These are phyloP conservation scores for Eutreptiella sp. DNA, from an alignment of 208 protist genomes.

Conservation along the genomic window DNA sequence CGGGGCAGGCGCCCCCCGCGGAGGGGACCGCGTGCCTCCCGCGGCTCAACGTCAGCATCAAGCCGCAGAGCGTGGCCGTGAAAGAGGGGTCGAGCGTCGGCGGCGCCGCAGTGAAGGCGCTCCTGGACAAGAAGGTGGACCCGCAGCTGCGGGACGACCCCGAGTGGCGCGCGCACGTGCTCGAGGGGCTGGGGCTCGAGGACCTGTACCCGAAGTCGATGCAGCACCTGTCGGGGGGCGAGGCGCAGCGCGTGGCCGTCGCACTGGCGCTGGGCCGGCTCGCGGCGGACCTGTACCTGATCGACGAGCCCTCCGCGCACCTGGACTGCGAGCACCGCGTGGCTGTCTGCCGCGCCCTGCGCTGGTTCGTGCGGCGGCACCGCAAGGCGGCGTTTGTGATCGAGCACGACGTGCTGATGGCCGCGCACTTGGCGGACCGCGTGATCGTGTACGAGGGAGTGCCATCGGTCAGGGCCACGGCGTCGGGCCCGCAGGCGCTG, in stretches of 20 bases:
- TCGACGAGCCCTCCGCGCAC: conserved; percentile 32
- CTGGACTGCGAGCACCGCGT: conserved; percentile 27
- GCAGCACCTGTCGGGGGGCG: conserved; percentile 6
- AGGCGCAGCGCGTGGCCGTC: conserved; percentile 26
- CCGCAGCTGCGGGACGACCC: neutral
- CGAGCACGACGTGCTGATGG: conserved; percentile 33
- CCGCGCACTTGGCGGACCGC: conserved; percentile 28
- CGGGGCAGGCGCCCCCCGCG: too few species aligned
- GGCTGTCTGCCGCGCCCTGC: conserved; percentile 10
- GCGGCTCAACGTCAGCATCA: too few species aligned
- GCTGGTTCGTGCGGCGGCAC: conserved; percentile 1
- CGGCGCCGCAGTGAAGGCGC: neutral
- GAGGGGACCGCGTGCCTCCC: too few species aligned
- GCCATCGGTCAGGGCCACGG: neutral
- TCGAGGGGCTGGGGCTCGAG: too few species aligned
- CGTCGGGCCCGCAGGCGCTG: neutral
- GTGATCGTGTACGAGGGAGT: conserved; percentile 29
- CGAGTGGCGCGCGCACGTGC: neutral
- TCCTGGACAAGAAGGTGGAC: neutral
- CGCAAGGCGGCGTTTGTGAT: conserved; percentile 28
- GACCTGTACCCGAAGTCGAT: too few species aligned
- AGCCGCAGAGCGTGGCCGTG: neutral
- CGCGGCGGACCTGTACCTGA: conserved; percentile 20
- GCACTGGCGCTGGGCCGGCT: conserved; percentile 24
- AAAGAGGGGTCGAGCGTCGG: neutral